A percentile compares a stretch with the other conserved stretches of the same genome.
phyloP scores from a whole-genome alignment of 2,329 filamentous ascomycete genomes.

The Cladosporium halotolerans region DNA sequence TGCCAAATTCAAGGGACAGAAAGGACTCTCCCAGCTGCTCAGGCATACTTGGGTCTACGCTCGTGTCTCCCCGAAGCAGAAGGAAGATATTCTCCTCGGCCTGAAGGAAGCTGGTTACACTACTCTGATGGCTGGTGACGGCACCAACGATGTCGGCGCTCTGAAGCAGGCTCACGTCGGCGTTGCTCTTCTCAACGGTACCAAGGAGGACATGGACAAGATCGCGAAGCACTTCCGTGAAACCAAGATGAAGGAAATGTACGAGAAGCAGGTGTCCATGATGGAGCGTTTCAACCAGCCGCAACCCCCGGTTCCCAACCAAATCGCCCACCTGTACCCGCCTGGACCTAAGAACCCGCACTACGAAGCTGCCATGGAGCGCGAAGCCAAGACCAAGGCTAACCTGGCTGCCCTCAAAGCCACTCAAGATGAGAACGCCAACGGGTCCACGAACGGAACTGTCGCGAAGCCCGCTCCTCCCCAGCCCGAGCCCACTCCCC shows the following conservation, averaged over 20 bases:
- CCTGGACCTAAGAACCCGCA: constrained; percentile 89
- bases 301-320: constrained; percentile 78
- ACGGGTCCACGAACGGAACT: constrained; percentile 21
- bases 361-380: constrained; percentile 83
- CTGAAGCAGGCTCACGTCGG: constrained; percentile 97
- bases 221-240: constrained; percentile 92
- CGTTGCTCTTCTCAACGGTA: constrained; percentile 91
- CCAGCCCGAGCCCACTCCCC: constrained; percentile 31
- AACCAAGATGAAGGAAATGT: constrained; percentile 97
- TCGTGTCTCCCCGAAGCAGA: constrained; percentile 95
- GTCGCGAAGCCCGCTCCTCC: constrained; percentile 23
- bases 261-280: constrained; percentile 87
- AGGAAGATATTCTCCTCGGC: constrained; percentile 95
- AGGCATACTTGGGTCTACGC: constrained; percentile 96
- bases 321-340: constrained; percentile 92
- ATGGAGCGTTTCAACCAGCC: constrained; percentile 96
- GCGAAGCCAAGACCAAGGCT: constrained; percentile 75
- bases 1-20: constrained; percentile 76
- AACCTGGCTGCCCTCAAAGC: constrained; percentile 38
- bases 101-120: constrained; percentile 96
- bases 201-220: constrained; percentile 79
- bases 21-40: constrained; percentile 69
- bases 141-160: constrained; percentile 95
- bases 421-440: constrained; percentile 49
- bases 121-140: constrained; percentile 96